These are phyloP conservation scores for Fusarium sp. DNA, from an alignment of 2,329 filamentous ascomycete species.

Conservation along the genomic window DNA sequence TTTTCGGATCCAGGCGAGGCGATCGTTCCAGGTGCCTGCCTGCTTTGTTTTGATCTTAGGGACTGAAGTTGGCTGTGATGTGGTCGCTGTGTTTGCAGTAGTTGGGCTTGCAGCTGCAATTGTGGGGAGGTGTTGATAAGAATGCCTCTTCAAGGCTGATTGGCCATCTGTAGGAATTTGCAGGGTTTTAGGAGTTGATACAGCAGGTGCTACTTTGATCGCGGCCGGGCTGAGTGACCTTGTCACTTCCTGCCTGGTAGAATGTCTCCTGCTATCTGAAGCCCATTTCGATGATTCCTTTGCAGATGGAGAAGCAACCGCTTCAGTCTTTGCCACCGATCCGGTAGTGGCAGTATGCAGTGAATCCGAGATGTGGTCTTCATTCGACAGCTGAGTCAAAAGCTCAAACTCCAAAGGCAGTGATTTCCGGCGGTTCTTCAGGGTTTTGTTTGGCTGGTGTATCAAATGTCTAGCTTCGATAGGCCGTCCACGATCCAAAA, in stretches of 20 bases:
- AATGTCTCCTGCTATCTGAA: conserved; percentile 5
- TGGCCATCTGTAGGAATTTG: conserved; percentile 9
- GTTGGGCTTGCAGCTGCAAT: not conserved
- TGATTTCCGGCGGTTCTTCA: conserved; percentile 26
- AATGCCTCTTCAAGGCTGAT: not conserved
- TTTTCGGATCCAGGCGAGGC: conserved; percentile 26
- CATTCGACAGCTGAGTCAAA: conserved; percentile 4
- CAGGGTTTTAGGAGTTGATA: not conserved
- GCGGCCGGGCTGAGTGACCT: not conserved
- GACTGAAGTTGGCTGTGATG: conserved; percentile 4
- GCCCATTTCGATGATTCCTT: conserved; percentile 17
- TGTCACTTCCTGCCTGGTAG: conserved; percentile 6
- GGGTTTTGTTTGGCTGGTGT: conserved; percentile 13
- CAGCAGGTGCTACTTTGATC: not conserved
- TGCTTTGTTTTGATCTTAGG: conserved; percentile 15
- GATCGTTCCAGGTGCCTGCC: conserved; percentile 18
- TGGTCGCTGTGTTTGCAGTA: not conserved
- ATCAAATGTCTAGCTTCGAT: conserved; percentile 30
- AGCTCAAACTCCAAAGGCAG: conserved; percentile 28
- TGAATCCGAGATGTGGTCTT: conserved; percentile 6
- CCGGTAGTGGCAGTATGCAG: not conserved
- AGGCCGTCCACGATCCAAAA: conserved; percentile 26
- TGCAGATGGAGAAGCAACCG: not conserved
- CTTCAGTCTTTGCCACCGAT: conserved; percentile 5
- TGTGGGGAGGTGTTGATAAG: not conserved